Percentiles rank a stretch among this genome's conserved stretches.
Evolutionary conservation across 148 eudicot species (phyloP).

Genomic region (Rhododendron mucronatum): DNA sequence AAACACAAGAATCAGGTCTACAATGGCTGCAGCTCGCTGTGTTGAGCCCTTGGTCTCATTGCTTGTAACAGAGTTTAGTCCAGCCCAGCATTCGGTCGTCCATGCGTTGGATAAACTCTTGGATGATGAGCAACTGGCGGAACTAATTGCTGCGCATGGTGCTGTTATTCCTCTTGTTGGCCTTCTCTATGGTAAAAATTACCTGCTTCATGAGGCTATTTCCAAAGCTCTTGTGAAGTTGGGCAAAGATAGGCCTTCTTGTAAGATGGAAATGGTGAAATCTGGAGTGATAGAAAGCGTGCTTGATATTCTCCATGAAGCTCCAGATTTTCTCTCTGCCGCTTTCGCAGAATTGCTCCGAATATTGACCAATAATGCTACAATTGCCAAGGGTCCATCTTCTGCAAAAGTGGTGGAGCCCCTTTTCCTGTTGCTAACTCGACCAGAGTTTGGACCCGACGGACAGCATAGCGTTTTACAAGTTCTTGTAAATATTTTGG

Average conservation of each 20-base stretch:
- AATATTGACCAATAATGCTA: slow-evolving; percentile 87
- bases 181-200: slow-evolving; percentile 71
- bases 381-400: slow-evolving; percentile 86
- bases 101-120: slow-evolving; percentile 85
- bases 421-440: slow-evolving; percentile 64
- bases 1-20: slow-evolving; percentile 83
- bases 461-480: slow-evolving; percentile 96
- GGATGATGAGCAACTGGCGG: slow-evolving; percentile 90
- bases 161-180: slow-evolving; percentile 93
- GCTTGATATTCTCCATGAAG: slow-evolving; percentile 84
- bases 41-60: slow-evolving; percentile 92
- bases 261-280: slow-evolving; percentile 98
- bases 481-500: slow-evolving; percentile 89
- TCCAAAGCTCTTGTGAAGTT: slow-evolving; percentile 95
- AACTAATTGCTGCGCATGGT: slow-evolving; percentile 84
- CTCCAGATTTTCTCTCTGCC: slow-evolving; percentile 89
- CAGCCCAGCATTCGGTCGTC: slow-evolving; percentile 84
- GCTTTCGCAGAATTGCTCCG: slow-evolving; percentile 90
- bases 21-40: slow-evolving; percentile 84
- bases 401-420: slow-evolving; percentile 94
- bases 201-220: slow-evolving; percentile 84
- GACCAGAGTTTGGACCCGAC: slow-evolving; percentile 80
- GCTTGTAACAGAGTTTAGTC: slow-evolving; percentile 72
- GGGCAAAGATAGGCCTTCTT: slow-evolving; percentile 94
- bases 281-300: slow-evolving; percentile 84